phyloP scores from a whole-genome alignment of 2,329 filamentous ascomycete species.

The Ascochyta koolunga region DNA sequence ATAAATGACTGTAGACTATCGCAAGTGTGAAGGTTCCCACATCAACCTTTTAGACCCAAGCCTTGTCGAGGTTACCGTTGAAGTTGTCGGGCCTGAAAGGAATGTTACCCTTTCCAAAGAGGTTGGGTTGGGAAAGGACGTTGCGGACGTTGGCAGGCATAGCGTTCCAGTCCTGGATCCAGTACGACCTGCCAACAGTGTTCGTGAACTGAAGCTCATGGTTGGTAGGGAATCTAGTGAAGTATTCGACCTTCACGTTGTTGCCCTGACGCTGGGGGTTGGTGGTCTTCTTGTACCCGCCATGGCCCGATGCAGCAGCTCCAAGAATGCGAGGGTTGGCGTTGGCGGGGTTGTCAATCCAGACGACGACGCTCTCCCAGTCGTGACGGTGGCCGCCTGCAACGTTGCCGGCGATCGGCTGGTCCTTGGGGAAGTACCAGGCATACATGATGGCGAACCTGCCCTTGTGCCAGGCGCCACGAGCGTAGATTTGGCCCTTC shows the following conservation, averaged over 20 bases:
- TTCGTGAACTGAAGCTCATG: slow-evolving; percentile 47
- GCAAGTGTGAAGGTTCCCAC: too few species aligned
- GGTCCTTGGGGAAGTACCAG: slow-evolving; percentile 58
- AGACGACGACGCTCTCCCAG: slow-evolving; percentile 60
- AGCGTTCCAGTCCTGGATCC: slow-evolving; percentile 54
- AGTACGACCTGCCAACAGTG: neutral
- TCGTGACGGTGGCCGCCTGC: slow-evolving; percentile 58
- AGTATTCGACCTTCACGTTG: slow-evolving; percentile 54
- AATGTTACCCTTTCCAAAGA: slow-evolving; percentile 54
- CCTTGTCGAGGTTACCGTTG: slow-evolving; percentile 14
- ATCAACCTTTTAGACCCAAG: neutral
- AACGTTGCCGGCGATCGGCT: slow-evolving; percentile 44
- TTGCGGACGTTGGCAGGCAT: slow-evolving; percentile 47
- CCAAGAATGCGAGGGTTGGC: slow-evolving; percentile 51
- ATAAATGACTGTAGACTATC: too few species aligned
- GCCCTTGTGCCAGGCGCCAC: slow-evolving; percentile 48
- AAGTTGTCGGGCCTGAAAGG: slow-evolving; percentile 56
- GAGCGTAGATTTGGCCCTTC: slow-evolving; percentile 57
- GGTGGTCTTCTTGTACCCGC: slow-evolving; percentile 52
- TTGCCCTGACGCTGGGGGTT: slow-evolving; percentile 47
- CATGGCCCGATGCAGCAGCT: slow-evolving; percentile 59
- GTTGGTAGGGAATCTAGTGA: slow-evolving; percentile 54
- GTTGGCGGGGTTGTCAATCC: slow-evolving; percentile 49
- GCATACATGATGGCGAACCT: slow-evolving; percentile 57
- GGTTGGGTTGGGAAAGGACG: slow-evolving; percentile 48